Percentiles rank a stretch among this genome's conserved stretches.
These are phyloP conservation scores for Alternaria alternata DNA, from an alignment of 2,329 filamentous ascomycete species.

Conservation along the genomic window DNA sequence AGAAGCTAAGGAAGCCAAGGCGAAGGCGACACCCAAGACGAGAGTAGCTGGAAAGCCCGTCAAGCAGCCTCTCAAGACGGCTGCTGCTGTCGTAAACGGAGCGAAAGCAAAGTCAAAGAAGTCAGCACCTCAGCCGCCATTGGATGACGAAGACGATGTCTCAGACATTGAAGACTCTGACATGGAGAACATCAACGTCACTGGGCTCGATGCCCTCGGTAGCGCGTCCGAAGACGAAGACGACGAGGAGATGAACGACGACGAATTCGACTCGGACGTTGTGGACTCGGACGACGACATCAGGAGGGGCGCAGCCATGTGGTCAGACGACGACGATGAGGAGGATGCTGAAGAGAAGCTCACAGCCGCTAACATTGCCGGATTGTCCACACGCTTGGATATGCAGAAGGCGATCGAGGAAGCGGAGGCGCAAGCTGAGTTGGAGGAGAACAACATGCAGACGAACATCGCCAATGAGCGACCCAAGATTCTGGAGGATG, in stretches of 20 bases:
- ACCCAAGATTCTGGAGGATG: slow-evolving; percentile 70
- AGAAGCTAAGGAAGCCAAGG: slow-evolving; percentile 24
- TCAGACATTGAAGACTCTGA: slow-evolving; percentile 35
- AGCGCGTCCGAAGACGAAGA: slow-evolving; percentile 49
- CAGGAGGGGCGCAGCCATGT: slow-evolving; percentile 69
- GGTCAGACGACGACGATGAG: slow-evolving; percentile 96
- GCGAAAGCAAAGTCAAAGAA: slow-evolving; percentile 45
- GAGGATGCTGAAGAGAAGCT: slow-evolving; percentile 88
- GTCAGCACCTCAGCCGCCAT: slow-evolving; percentile 37
- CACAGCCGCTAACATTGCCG: slow-evolving; percentile 95
- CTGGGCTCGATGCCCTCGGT: slow-evolving; percentile 51
- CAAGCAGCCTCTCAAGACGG: slow-evolving; percentile 41
- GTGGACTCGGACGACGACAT: slow-evolving; percentile 69
- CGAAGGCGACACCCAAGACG: slow-evolving; percentile 27
- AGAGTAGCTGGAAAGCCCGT: slow-evolving; percentile 16
- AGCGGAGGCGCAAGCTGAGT: slow-evolving; percentile 82
- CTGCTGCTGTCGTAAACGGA: slow-evolving; percentile 52
- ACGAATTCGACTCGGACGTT: slow-evolving; percentile 53
- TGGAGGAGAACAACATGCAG: slow-evolving; percentile 85
- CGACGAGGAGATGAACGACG: slow-evolving; percentile 49
- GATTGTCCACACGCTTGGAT: slow-evolving; percentile 86
- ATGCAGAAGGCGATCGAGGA: slow-evolving; percentile 77
- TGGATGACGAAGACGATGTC: slow-evolving; percentile 40
- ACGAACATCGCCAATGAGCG: slow-evolving; percentile 83
- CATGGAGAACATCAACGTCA: slow-evolving; percentile 44